Evolutionary conservation across 2,329 filamentous ascomycete genomes (phyloP).

Genomic region (Fusarium sp.): DNA sequence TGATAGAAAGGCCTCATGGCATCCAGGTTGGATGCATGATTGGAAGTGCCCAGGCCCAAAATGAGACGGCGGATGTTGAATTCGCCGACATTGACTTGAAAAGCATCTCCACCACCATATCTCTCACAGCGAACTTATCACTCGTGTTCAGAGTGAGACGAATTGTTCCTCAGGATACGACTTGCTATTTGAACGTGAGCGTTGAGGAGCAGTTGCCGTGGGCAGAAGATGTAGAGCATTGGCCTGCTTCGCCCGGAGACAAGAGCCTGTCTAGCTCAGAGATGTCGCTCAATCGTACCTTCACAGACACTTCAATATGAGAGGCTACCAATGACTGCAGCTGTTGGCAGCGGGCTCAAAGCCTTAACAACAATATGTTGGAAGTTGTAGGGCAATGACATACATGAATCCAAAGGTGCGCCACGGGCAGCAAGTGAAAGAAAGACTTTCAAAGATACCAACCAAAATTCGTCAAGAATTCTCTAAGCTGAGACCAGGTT

Average conservation of each 20-base stretch:
- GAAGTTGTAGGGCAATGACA: too few relatives aligned
- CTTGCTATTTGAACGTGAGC: background rate
- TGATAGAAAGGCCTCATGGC: background rate
- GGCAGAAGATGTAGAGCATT: background rate
- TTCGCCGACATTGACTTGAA: background rate
- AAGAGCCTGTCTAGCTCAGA: background rate
- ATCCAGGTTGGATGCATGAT: background rate
- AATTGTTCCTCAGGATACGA: background rate
- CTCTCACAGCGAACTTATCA: background rate
- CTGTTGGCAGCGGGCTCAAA: background rate
- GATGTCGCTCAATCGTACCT: background rate
- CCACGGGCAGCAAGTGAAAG: background rate
- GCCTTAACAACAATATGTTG: background rate
- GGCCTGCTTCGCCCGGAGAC: background rate
- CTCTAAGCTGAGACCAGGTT: background rate
- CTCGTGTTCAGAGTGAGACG: background rate
- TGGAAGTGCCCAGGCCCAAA: background rate
- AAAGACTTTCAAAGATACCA: background rate
- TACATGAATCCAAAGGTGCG: too few relatives aligned
- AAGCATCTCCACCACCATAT: background rate
- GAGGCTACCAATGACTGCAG: fast-evolving
- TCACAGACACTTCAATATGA: slow-evolving; percentile 5
- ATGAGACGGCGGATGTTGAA: background rate
- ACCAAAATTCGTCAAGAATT: fast-evolving
- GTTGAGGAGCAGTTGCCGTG: background rate